Evolutionary conservation across 2,329 filamentous ascomycete species (phyloP), one percentile per base, ranked within the genome.

Genomic region (Paracamarosporium sp.): DNA sequence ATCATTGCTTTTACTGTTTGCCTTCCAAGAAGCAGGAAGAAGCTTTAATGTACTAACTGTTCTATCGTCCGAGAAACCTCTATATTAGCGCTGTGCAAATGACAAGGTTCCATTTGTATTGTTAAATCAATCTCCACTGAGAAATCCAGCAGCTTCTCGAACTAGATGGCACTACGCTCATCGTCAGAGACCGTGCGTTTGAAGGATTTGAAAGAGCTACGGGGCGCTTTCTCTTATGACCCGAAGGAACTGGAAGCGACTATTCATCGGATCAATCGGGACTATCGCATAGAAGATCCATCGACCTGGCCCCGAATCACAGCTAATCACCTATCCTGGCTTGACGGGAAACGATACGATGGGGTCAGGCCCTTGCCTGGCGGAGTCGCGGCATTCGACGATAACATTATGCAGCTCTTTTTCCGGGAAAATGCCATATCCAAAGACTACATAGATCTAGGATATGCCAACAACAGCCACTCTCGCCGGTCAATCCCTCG

Each of bases 291-390:
- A 13, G 33, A 51, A 17, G 53, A 56, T 20, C 53, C 53, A 13
- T 15, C 13, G n/a, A 56, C 46, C 6, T 56, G 53, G 46, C 47
- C 47, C 12, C 46, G n/a, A 4, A 40, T 46, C 15, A 51, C 28
- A 5, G n/a, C n/a, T 2, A 8, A 24, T 6, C 4, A 17, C 13
- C 13, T 55, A 1, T 11, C 2, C 17, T 3, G 30, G 4, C 4
- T 31, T 28, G 17, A 48, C 17, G 44, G 43, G 15, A 41, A 43
- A 28, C 17, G 7, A 1, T 55, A 41, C 25, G 33, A 50, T 35
- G 44, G 53, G 9, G 11, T 24, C 8, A 25, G 25, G 25, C 15
- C 17, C 2, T 20, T 55, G 5, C 33, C 44, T 3, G 9, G 3
- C n/a, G 35, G 27, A 3, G 28, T 55, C 31, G 53, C 28, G 5